Base-by-base conservation (phyloP, 2,329 filamentous ascomycete genomes). In the Aspergillus sp. region DNA sequence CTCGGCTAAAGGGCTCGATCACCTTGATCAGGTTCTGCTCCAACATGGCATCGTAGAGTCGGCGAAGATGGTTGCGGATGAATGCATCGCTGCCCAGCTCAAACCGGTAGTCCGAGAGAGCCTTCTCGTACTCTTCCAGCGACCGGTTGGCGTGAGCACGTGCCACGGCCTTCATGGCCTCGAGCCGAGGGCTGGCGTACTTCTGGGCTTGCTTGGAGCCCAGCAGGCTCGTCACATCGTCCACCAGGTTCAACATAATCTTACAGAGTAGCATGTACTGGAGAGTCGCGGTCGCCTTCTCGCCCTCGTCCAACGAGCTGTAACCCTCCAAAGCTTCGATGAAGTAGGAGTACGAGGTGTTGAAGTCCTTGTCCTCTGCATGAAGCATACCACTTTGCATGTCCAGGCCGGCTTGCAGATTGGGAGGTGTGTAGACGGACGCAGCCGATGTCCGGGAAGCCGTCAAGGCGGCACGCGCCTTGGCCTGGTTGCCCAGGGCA, bases 261-360 rank as follows among this genome's bases (percentile, higher is more conserved):
- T 99, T 99, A 87, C 95, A 98, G 39, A 99, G 88, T 56, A 99
- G 86, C 95, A 99, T 99, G 84, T 99, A 99, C 82, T 99, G 95
- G 66, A 99, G 83, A 11, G 95, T 92, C 12, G 94, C 91, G n/a
- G 94, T 96, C n/a, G 96, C 95, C 79, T 93, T 92, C 65, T 84
- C 81, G 45, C 88, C 82, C 74, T 96, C 92, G 67, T 99, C 95
- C 76, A 96, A 92, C 51, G 89, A 89, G 79, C 95, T 92, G 79
- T 98, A 99, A 61, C 95, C 95, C 75, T 99, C 95, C 64, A 99
- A 87, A 2, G 96, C 95, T 81, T 99, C 95, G 77, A 99, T 98
- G 78, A 99, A 99, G 84, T 99, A 99, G 53, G 93, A 97, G 79
- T 90, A 99, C 53, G 95, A 92, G 26, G 95, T 99, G 82, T 96